Conservation (phyloP, 768 basidiomycete genomes). For the Podaxis mareebaensis region DNA sequence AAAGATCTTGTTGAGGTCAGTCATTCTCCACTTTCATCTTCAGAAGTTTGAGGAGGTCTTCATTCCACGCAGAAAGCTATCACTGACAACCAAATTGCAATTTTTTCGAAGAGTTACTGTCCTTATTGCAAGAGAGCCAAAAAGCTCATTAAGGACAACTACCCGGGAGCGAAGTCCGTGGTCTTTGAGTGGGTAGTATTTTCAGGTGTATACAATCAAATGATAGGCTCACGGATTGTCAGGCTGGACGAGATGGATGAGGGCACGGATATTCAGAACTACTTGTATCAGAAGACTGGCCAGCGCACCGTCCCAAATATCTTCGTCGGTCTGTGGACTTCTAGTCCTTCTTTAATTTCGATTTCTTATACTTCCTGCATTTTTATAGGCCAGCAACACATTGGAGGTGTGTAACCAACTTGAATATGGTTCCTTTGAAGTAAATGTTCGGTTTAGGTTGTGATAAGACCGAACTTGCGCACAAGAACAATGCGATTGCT, state of each 20-base stretch:
- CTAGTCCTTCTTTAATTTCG: not conserved
- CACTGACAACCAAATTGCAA: constrained; percentile 47
- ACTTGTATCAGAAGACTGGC: constrained; percentile 60
- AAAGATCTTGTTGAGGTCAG: constrained; percentile 47
- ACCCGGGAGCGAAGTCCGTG: constrained; percentile 34
- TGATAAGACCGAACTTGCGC: constrained; percentile 35
- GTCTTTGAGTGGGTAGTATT: constrained; percentile 47
- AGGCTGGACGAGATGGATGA: constrained; percentile 65
- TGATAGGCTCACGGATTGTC: not conserved
- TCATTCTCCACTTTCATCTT: not conserved
- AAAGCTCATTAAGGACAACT: constrained; percentile 39
- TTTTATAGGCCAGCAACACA: constrained; percentile 46
- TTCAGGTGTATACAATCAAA: not conserved
- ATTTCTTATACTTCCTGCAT: not conserved
- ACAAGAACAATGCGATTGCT: constrained; percentile 30
- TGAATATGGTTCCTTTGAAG: not conserved
- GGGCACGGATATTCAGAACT: constrained; percentile 63
- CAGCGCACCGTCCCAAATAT: constrained; percentile 78
- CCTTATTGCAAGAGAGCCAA: constrained; percentile 55
- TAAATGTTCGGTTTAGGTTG: constrained; percentile 30
- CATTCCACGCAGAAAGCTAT: constrained; percentile 41
- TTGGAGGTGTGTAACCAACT: constrained; percentile 44
- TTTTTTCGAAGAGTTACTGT: constrained; percentile 65
- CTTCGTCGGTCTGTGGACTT: constrained; percentile 63
- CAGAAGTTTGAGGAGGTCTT: not conserved